Conservation (phyloP, 2,329 filamentous ascomycete species). For the Gnomoniopsis smithogilvyi region DNA sequence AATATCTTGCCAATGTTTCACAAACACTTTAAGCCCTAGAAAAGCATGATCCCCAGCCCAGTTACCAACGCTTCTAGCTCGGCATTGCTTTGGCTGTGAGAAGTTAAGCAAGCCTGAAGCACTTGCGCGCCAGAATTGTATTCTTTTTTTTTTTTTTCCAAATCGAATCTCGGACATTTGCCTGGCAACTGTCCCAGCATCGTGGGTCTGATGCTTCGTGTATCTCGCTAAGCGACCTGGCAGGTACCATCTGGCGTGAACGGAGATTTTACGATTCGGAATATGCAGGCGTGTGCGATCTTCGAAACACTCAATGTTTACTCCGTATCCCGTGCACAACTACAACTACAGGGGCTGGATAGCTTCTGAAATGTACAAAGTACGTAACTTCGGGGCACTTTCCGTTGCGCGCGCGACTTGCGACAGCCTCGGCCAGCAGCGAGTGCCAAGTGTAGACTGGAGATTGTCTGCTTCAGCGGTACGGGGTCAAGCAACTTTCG, state of each 20-base stretch:
- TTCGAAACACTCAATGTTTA: conserved; percentile 2
- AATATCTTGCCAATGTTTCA: conserved; percentile 7
- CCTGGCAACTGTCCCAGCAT: neutral
- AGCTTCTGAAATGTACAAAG: neutral
- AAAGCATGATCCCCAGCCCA: neutral
- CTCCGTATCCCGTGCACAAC: neutral
- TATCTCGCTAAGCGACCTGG: conserved; percentile 13
- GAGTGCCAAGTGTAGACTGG: neutral
- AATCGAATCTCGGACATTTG: too few species aligned
- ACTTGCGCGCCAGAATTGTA: neutral
- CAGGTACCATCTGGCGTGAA: conserved; percentile 14
- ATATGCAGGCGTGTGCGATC: conserved; percentile 14
- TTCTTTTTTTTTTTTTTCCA: neutral
- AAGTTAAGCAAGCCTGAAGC: neutral
- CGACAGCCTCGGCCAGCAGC: neutral
- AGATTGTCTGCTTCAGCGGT: neutral
- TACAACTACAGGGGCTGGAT: neutral
- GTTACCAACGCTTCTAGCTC: neutral
- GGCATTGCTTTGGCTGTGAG: too few species aligned
- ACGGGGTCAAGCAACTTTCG: neutral
- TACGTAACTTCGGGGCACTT: neutral
- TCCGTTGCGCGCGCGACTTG: neutral
- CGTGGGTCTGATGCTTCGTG: neutral
- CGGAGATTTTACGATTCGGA: conserved; percentile 17
- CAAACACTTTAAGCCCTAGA: neutral